phyloP scores from a whole-genome alignment of 192 early-diverging fungal species.

The Coemansia sp. region DNA sequence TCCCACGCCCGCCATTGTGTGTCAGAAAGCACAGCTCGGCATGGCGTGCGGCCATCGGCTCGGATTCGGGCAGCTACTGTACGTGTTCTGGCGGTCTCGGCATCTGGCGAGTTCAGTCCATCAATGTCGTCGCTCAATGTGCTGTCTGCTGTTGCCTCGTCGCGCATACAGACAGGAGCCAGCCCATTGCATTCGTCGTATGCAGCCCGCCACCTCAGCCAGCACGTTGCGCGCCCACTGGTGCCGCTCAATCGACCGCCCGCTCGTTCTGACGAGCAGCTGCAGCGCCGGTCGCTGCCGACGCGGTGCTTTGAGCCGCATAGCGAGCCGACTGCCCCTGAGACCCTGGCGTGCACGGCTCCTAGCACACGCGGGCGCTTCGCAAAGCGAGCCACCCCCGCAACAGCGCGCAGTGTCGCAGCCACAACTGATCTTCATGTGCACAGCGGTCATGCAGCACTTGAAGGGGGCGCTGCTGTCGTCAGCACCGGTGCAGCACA shows the following conservation, averaged over 20 bases:
- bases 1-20: background rate
- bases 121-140: background rate
- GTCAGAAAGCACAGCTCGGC: too few species aligned
- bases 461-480: background rate
- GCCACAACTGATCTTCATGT: background rate
- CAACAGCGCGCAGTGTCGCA: background rate
- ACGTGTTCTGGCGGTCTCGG: conserved; percentile 9
- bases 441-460: too few species aligned
- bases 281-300: background rate
- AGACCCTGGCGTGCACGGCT: too few species aligned
- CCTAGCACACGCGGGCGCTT: too few species aligned
- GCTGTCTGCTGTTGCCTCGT: background rate
- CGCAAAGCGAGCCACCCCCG: background rate
- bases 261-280: background rate
- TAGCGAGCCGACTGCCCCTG: too few species aligned
- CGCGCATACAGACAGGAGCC: background rate
- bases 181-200: conserved; percentile 13
- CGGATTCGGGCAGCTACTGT: background rate
- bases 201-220: background rate
- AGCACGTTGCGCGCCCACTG: too few species aligned
- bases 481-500: background rate
- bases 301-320: too few species aligned
- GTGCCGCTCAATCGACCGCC: background rate
- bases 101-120: conserved; percentile 14
- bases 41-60: conserved; percentile 1